Percentiles rank a stretch among this genome's conserved stretches.
Conservation (phyloP, 257 asterid species). For the Ilex aquifolium region DNA sequence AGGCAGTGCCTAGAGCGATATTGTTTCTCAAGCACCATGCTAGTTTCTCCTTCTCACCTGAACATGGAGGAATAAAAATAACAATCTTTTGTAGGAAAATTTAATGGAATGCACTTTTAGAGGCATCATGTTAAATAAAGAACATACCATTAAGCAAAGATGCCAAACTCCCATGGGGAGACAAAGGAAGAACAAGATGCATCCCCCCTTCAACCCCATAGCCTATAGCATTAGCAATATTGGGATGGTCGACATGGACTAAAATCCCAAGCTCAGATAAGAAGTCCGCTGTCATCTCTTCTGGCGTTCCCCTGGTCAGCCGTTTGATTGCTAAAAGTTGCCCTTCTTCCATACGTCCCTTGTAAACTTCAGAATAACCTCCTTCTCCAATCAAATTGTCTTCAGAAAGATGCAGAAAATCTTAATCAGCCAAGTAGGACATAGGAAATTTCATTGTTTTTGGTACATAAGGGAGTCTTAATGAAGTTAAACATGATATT, state of each 20-base stretch:
- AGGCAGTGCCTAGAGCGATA: conserved; percentile 74
- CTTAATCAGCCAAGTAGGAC: not conserved
- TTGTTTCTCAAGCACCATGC: conserved; percentile 56
- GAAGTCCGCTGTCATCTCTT: conserved; percentile 90
- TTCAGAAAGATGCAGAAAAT: conserved; percentile 13
- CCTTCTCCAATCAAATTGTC: conserved; percentile 89
- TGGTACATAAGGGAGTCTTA: not conserved
- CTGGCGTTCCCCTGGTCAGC: conserved; percentile 74
- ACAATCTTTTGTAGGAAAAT: not conserved
- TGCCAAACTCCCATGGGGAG: conserved; percentile 88
- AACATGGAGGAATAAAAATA: conserved; percentile 6
- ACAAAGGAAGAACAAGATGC: conserved; percentile 96
- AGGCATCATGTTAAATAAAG: not conserved
- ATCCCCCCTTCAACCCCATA: conserved; percentile 97
- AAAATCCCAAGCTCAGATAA: conserved; percentile 91
- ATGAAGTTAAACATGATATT: not conserved
- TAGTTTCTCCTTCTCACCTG: conserved; percentile 54
- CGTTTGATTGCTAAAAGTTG: conserved; percentile 77
- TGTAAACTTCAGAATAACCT: conserved; percentile 92
- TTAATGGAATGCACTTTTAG: no score
- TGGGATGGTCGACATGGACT: conserved; percentile 90
- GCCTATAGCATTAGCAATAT: conserved; percentile 80
- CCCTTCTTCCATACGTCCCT: conserved; percentile 75
- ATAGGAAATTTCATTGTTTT: not conserved
- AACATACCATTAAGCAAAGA: conserved; percentile 58